Conservation (phyloP, 192 early-diverging fungal species). For the Phycomyces nitens region DNA sequence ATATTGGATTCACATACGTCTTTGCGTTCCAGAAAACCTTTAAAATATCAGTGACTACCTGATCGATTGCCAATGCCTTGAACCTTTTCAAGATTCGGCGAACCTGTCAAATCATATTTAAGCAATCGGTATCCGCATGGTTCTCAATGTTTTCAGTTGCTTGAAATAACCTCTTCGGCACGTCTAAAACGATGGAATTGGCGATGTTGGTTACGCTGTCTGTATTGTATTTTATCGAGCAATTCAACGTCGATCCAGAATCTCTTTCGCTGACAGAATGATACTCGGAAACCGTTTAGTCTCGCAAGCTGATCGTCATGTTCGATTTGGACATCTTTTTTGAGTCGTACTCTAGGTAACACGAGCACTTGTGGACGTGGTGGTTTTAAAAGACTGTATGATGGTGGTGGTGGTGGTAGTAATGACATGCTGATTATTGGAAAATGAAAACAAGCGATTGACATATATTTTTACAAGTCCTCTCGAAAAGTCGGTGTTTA, state of each 20-base stretch:
- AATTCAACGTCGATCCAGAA: slow-evolving; percentile 32
- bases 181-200: slow-evolving; percentile 27
- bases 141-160: not conserved
- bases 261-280: not conserved
- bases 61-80: slow-evolving; percentile 15
- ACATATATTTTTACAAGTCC: too few relatives aligned
- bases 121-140: not conserved
- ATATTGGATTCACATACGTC: not conserved
- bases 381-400: slow-evolving; percentile 2
- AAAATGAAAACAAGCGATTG: not conserved
- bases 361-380: not conserved
- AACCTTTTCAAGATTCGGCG: slow-evolving; percentile 28
- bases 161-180: slow-evolving; percentile 15
- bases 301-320: slow-evolving; percentile 2
- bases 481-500: too few relatives aligned
- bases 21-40: slow-evolving; percentile 20
- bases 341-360: slow-evolving; percentile 10
- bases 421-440: not conserved
- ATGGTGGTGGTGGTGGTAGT: too few relatives aligned
- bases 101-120: slow-evolving; percentile 13
- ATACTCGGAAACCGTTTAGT: not conserved
- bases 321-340: slow-evolving; percentile 9
- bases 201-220: slow-evolving; percentile 30
- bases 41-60: slow-evolving; percentile 13
- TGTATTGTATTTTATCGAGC: slow-evolving; percentile 25